Base-by-base conservation (phyloP, 2,329 filamentous ascomycete genomes). In the Aspergillus sp. region DNA sequence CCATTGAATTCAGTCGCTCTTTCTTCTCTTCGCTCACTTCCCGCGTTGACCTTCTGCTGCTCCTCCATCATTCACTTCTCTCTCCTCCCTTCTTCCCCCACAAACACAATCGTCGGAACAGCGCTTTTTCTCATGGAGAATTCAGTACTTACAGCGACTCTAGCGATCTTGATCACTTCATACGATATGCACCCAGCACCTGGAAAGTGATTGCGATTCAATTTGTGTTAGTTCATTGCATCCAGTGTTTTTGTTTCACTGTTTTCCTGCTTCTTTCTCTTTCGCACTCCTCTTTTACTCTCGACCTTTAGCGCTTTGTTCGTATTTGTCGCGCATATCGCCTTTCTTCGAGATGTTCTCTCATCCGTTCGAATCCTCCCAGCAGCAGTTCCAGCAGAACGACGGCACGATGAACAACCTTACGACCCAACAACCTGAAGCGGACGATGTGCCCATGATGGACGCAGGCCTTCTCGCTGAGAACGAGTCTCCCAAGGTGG, bases 381-480 rank as follows among this genome's bases (percentile, higher is more conserved):
- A 34, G 45, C 25, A 19, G 22, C 17, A 15, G n/a, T 22, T 7
- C 25, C 46, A 23, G 28, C 45, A 53, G 50, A 41, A 23, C 22
- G 38, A 57, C 28, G 41, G 43, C 59, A 52, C 22, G 45, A 69
- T 68, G 66, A 46, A 63, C 48, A 63, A 50, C 25, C 19, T 59
- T 23, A 53, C 61, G 17, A 54, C 51, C 30, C 46, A 60, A 30
- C 60, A 60, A 28, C 54, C 25, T 8, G 48, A 62, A 17, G 50
- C 54, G 63, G 66, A 62, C 55, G 61, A 68, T 51, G 41, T 47
- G 19, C 17, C 17, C 30, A 60, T 65, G 63, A 49, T 41, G 15
- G 63, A 69, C 47, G 54, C 52, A 34, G 58, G 53, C 57, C n/a
- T 63, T 17, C 17, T 60, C 4, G 57, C 64, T 45, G 5, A 59